phyloP scores from a whole-genome alignment of 1,284 basidiomycete genomes.

The Erythrobasidium hasegawianum region DNA sequence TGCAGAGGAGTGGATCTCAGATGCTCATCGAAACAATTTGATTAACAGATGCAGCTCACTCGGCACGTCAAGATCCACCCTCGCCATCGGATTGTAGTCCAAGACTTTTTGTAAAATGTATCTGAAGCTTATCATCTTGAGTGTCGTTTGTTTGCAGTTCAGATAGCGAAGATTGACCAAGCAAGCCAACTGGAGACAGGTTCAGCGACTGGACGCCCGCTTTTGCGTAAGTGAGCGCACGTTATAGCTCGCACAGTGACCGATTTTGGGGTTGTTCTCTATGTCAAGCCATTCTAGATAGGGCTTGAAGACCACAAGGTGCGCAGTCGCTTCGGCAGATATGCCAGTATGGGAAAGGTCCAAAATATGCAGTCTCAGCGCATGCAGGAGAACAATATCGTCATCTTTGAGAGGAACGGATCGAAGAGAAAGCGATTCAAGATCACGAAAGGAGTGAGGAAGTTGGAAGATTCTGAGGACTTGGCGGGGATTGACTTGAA shows the following conservation, averaged over 20 bases:
- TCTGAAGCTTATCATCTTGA: constrained; percentile 19
- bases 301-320: constrained; percentile 18
- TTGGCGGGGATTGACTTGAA: neutral
- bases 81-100: neutral
- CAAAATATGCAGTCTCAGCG: constrained; percentile 17
- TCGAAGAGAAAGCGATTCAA: constrained; percentile 1
- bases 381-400: constrained; percentile 3
- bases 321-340: constrained; percentile 20
- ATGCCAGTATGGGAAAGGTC: constrained; percentile 21
- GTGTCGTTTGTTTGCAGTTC: constrained; percentile 4
- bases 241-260: constrained; percentile 30
- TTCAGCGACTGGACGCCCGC: neutral
- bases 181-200: constrained; percentile 6
- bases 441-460: constrained; percentile 17
- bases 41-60: too few relatives aligned
- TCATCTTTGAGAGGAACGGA: constrained; percentile 6
- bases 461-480: constrained; percentile 15
- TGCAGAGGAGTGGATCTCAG: too few relatives aligned
- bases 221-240: constrained; percentile 8
- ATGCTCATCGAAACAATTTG: too few relatives aligned
- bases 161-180: constrained; percentile 5
- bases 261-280: constrained; percentile 27
- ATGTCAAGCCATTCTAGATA: constrained; percentile 12
- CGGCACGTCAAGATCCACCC: constrained; percentile 11
- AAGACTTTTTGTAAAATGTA: constrained; percentile 9